These are phyloP conservation scores for Drechslerella dactyloides DNA, from an alignment of 2,329 filamentous ascomycete genomes.

Conservation along the genomic window DNA sequence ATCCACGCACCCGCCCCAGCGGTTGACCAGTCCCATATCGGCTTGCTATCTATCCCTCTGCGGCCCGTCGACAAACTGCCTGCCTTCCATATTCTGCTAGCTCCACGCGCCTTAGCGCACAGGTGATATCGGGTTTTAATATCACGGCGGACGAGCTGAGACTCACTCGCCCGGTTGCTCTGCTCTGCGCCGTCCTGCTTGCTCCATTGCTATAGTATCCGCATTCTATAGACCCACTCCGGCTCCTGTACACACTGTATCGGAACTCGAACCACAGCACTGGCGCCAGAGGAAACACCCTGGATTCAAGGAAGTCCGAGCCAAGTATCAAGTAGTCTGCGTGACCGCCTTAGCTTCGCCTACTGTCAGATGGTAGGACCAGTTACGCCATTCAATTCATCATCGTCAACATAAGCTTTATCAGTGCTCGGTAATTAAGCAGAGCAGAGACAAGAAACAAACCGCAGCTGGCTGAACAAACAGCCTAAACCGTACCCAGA, in stretches of 20 bases:
- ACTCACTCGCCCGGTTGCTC: slow-evolving; percentile 18
- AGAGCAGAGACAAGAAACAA: neutral
- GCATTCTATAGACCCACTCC: slow-evolving; percentile 1
- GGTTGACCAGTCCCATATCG: neutral
- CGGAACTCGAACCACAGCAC: slow-evolving; percentile 6
- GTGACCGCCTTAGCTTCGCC: slow-evolving; percentile 14
- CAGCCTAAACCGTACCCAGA: slow-evolving; percentile 6
- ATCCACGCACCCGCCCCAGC: neutral
- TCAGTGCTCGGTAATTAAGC: neutral
- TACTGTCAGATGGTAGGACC: slow-evolving; percentile 19
- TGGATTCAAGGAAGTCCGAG: slow-evolving; percentile 27
- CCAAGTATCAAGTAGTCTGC: neutral
- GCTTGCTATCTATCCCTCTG: neutral
- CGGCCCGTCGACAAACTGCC: slow-evolving; percentile 4
- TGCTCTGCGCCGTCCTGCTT: neutral
- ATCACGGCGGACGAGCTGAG: slow-evolving; percentile 26
- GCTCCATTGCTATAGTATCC: too few species aligned
- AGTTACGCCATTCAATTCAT: neutral
- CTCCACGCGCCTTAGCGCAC: slow-evolving; percentile 39
- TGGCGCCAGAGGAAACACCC: slow-evolving; percentile 10
- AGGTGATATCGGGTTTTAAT: slow-evolving; percentile 28
- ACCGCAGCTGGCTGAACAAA: neutral
- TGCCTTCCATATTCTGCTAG: slow-evolving; percentile 22
- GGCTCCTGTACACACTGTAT: neutral
- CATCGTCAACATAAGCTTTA: slow-evolving; percentile 1